A percentile compares a stretch with the other conserved stretches of the same genome.
phyloP scores from a whole-genome alignment of 306 rosid species.

The Dalbergia cochinchinensis region DNA sequence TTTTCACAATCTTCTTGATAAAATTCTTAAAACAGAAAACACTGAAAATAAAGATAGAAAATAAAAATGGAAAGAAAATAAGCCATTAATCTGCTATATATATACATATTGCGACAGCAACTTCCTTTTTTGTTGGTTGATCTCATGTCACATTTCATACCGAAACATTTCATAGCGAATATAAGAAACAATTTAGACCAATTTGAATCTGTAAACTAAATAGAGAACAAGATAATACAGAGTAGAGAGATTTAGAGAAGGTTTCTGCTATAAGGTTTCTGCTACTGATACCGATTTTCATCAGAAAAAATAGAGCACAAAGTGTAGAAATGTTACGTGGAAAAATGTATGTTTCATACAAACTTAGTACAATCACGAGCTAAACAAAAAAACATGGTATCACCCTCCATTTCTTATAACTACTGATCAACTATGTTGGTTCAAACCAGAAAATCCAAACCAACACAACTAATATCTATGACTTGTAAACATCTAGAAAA shows the following conservation, averaged over 20 bases:
- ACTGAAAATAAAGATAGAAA: no score
- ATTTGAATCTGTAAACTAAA: not conserved
- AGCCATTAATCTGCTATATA: no score
- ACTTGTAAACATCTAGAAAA: not conserved
- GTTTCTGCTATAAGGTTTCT: not conserved
- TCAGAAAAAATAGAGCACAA: not conserved
- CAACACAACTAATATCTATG: not conserved
- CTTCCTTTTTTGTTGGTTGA: not conserved
- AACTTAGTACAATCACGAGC: not conserved
- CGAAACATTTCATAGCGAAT: not conserved
- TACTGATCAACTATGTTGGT: not conserved
- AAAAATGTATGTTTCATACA: not conserved
- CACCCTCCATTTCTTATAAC: constrained; percentile 1
- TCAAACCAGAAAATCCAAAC: not conserved
- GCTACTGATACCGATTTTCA: not conserved
- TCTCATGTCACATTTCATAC: not conserved
- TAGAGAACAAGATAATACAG: not conserved
- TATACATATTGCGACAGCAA: not conserved
- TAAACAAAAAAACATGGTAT: not conserved
- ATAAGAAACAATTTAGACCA: not conserved
- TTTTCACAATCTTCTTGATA: no score
- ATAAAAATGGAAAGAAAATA: no score
- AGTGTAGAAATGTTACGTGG: not conserved
- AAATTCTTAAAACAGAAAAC: no score
- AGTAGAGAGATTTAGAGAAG: not conserved